Percentiles rank a stretch among this genome's conserved stretches.
Conservation (phyloP, 768 basidiomycete species). For the Amanita exitialis region DNA sequence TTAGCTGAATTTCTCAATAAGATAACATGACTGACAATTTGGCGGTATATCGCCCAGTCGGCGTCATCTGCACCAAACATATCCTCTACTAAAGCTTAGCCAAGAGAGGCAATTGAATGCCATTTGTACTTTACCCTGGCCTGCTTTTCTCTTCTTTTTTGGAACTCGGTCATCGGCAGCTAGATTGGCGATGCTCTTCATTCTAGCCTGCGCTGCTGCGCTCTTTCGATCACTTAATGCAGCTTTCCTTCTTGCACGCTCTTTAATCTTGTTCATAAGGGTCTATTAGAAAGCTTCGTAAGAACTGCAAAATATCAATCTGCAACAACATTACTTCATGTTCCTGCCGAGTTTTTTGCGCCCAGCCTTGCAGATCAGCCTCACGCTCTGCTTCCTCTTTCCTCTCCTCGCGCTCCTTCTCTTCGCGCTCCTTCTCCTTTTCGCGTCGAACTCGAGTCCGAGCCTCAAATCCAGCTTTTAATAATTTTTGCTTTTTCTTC, state of each 20-base stretch:
- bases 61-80: slow-evolving; percentile 91
- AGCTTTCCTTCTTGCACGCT: slow-evolving; percentile 65
- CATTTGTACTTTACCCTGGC: slow-evolving; percentile 45
- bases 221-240: slow-evolving; percentile 89
- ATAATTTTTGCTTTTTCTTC: slow-evolving; percentile 84
- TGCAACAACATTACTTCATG: slow-evolving; percentile 51
- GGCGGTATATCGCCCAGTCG: slow-evolving; percentile 96
- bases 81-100: slow-evolving; percentile 48
- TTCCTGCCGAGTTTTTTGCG: slow-evolving; percentile 57
- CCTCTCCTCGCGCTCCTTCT: slow-evolving; percentile 60
- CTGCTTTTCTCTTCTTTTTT: slow-evolving; percentile 79
- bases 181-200: slow-evolving; percentile 91
- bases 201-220: slow-evolving; percentile 87
- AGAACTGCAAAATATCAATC: background rate
- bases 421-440: slow-evolving; percentile 78
- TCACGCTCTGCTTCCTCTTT: slow-evolving; percentile 71
- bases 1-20: background rate
- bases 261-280: slow-evolving; percentile 79
- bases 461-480: slow-evolving; percentile 92
- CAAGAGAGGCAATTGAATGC: background rate
- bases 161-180: slow-evolving; percentile 79
- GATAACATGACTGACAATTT: slow-evolving; percentile 54
- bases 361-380: slow-evolving; percentile 66
- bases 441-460: slow-evolving; percentile 76
- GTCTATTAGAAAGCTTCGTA: slow-evolving; percentile 28